phyloP scores from a whole-genome alignment of 2,329 filamentous ascomycete species.

The Pseudogymnoascus sp. region DNA sequence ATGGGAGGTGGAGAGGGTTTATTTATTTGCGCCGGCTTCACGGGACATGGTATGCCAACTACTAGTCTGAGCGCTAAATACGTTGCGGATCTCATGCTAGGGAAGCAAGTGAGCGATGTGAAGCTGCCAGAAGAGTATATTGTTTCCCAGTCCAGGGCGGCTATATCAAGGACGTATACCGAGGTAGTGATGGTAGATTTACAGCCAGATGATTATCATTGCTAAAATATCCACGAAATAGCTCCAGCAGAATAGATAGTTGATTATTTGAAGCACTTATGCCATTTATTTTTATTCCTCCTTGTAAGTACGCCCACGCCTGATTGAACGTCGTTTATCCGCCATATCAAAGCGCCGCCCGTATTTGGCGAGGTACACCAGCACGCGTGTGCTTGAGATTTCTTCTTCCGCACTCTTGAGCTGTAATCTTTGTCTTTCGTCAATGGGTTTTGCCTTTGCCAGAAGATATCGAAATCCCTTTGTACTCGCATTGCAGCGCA shows the following conservation, averaged over 20 bases:
- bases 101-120: conserved; percentile 31
- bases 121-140: conserved; percentile 36
- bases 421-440: background rate
- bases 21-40: conserved; percentile 58
- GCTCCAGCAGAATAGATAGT: background rate
- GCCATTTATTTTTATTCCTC: background rate
- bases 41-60: conserved; percentile 70
- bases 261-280: background rate
- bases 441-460: background rate
- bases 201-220: conserved; percentile 13
- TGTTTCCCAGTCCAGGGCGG: conserved; percentile 18
- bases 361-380: background rate
- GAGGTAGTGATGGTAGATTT: conserved; percentile 22
- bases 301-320: background rate
- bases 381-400: background rate
- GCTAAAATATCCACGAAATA: background rate
- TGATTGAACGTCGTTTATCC: background rate
- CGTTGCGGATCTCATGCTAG: conserved; percentile 50
- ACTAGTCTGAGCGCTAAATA: conserved; percentile 58
- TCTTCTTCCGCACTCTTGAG: background rate
- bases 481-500: background rate
- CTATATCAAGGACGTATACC: conserved; percentile 18
- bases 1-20: conserved; percentile 43
- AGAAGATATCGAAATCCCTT: background rate
- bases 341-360: background rate